phyloP scores from a whole-genome alignment of 2,329 filamentous ascomycete species.

The Fusarium azukiicola region DNA sequence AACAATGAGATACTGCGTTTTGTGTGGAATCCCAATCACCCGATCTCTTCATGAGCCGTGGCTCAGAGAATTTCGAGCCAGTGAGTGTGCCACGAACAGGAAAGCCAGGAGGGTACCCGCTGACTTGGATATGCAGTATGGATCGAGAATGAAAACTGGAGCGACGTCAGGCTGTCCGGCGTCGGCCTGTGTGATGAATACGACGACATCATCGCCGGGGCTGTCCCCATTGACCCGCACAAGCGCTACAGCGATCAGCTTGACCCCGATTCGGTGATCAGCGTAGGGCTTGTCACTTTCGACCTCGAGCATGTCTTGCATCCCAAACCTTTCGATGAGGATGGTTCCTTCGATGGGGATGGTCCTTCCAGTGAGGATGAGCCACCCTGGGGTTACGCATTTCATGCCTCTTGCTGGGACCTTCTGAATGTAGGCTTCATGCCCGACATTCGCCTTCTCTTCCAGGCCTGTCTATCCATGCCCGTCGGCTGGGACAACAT shows the following conservation, averaged over 20 bases:
- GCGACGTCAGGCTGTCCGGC: conserved; percentile 31
- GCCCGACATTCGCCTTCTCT: conserved; percentile 21
- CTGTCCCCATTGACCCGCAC: conserved; percentile 14
- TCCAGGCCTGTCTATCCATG: conserved; percentile 31
- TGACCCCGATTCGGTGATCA: conserved; percentile 26
- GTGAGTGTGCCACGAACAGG: conserved; percentile 15
- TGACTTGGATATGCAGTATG: conserved; percentile 25
- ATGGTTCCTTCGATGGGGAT: too few species aligned
- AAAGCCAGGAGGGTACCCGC: too few species aligned
- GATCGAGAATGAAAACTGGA: conserved; percentile 26
- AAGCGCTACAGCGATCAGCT: conserved; percentile 26
- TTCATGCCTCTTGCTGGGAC: conserved; percentile 43
- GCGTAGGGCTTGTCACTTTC: conserved; percentile 17
- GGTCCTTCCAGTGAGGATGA: not conserved
- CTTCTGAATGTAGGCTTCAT: conserved; percentile 12
- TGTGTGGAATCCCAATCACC: conserved; percentile 31
- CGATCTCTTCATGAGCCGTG: conserved; percentile 9
- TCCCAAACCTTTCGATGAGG: conserved; percentile 6
- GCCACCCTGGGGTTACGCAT: conserved; percentile 30
- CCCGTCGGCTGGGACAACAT: conserved; percentile 10
- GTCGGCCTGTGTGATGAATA: conserved; percentile 25
- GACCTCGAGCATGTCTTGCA: conserved; percentile 4
- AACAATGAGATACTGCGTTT: conserved; percentile 18
- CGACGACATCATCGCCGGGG: not conserved
- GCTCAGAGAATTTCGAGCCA: conserved; percentile 33